Percentiles rank a stretch among this genome's conserved stretches.
Conservation (phyloP, 192 early-diverging fungal genomes). For the Coemansia sp. region DNA sequence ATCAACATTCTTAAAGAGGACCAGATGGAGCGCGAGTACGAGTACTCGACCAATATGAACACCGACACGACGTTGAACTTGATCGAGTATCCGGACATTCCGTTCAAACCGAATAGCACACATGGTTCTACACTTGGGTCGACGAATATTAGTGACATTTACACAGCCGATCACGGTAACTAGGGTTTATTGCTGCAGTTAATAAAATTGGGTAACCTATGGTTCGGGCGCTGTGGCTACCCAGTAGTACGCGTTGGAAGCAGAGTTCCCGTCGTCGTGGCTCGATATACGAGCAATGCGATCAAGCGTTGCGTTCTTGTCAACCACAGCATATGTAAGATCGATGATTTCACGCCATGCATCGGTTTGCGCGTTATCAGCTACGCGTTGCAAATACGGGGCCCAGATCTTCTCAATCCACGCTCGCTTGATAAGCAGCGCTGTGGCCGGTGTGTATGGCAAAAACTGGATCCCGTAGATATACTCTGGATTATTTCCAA, state of each 20-base stretch:
- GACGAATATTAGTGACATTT: not conserved
- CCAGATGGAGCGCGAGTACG: conserved; percentile 30
- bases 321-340: conserved; percentile 46
- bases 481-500: conserved; percentile 50
- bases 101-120: not conserved
- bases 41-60: conserved; percentile 23
- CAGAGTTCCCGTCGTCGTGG: conserved; percentile 58
- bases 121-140: not conserved
- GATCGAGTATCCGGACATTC: conserved; percentile 10
- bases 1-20: conserved; percentile 39
- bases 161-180: no score
- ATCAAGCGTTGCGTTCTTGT: conserved; percentile 36
- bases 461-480: conserved; percentile 58
- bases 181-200: not conserved
- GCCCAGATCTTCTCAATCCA: conserved; percentile 52
- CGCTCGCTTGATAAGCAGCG: conserved; percentile 36
- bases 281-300: conserved; percentile 6
- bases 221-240: conserved; percentile 38
- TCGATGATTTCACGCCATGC: conserved; percentile 51
- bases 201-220: not conserved
- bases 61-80: conserved; percentile 23
- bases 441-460: conserved; percentile 51
- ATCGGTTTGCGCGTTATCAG: conserved; percentile 22
- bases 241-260: conserved; percentile 57
- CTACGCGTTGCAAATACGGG: conserved; percentile 14